phyloP scores from a whole-genome alignment of 1,284 basidiomycete species.

The Earliella scabrosa region DNA sequence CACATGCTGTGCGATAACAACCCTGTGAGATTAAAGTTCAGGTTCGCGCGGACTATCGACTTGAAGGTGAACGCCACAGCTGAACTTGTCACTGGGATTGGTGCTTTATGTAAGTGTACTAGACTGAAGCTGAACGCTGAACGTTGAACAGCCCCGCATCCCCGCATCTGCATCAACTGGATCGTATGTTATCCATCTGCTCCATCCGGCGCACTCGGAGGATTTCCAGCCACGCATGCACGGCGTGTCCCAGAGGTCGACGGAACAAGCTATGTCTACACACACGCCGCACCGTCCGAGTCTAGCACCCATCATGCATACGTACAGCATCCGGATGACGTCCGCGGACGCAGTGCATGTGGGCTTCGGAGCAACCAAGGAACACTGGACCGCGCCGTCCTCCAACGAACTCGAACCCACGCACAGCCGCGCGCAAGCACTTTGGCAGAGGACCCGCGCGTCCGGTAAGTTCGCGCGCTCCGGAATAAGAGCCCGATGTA shows the following conservation, averaged over 20 bases:
- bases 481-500: not conserved
- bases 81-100: too few species aligned
- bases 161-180: not conserved
- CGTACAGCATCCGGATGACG: not conserved
- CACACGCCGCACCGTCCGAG: not conserved
- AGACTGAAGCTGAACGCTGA: not conserved
- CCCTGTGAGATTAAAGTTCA: not conserved
- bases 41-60: not conserved
- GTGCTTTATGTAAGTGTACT: too few species aligned
- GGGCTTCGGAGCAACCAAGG: not conserved
- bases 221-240: not conserved
- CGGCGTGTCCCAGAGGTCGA: conserved; percentile 10
- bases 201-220: not conserved
- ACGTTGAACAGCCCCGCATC: not conserved
- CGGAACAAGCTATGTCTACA: not conserved
- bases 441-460: conserved; percentile 14
- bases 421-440: conserved; percentile 16
- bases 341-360: not conserved
- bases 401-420: not conserved
- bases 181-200: not conserved
- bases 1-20: not conserved
- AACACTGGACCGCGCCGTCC: not conserved
- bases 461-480: conserved; percentile 17
- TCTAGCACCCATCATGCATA: not conserved
- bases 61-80: too few species aligned